Percentiles rank a stretch among this genome's conserved stretches.
Evolutionary conservation across 2,329 filamentous ascomycete species (phyloP).

Genomic region (Aspergillus quadrilineatus): DNA sequence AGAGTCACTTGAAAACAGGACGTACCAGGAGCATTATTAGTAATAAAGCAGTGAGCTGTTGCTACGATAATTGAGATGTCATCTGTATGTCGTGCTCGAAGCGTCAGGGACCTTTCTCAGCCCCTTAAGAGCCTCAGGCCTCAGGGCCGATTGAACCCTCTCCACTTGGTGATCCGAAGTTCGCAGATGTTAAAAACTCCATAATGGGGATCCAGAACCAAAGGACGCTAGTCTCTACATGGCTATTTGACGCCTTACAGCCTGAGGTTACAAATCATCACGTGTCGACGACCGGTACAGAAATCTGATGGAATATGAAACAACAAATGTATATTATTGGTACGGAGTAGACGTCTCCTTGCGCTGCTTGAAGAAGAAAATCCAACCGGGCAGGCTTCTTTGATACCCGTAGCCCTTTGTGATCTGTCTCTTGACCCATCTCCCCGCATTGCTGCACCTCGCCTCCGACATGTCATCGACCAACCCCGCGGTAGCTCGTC

Average conservation of each 20-base stretch:
- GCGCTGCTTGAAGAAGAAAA: slow-evolving; percentile 3
- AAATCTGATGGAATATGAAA: neutral
- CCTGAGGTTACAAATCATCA: slow-evolving; percentile 5
- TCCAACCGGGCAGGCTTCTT: slow-evolving; percentile 12
- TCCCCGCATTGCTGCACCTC: slow-evolving; percentile 6
- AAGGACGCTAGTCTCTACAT: neutral
- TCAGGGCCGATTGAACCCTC: neutral
- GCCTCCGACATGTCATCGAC: slow-evolving; percentile 31
- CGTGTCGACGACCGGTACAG: slow-evolving; percentile 8
- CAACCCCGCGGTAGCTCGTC: slow-evolving; percentile 29
- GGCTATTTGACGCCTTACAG: neutral
- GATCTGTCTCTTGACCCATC: slow-evolving; percentile 1
- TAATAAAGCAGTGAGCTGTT: neutral
- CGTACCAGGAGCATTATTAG: neutral
- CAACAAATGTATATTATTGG: neutral
- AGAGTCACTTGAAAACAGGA: neutral
- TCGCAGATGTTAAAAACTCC: neutral
- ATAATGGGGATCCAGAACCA: neutral
- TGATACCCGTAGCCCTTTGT: slow-evolving; percentile 10
- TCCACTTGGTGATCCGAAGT: neutral
- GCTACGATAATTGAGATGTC: neutral
- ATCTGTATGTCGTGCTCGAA: neutral
- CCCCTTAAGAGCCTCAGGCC: neutral
- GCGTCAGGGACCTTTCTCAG: neutral
- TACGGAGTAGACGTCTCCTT: neutral